Conservation (phyloP, 2,329 filamentous ascomycete species). For the Phaeosphaeriaceae sp. region DNA sequence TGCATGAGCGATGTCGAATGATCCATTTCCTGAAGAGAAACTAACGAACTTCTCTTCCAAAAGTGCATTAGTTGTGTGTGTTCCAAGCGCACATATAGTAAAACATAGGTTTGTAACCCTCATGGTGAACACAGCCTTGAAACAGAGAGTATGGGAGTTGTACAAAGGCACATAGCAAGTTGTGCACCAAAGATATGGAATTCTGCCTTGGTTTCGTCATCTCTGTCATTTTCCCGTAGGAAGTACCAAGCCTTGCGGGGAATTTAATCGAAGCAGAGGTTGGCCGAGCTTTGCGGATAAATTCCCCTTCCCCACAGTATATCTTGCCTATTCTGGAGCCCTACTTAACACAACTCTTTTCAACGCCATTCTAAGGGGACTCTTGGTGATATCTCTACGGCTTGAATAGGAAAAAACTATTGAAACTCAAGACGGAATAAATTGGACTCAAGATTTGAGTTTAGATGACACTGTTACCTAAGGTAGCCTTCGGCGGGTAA, state of each 20-base stretch:
- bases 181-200: not conserved
- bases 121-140: not conserved
- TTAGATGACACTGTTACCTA: too few relatives aligned
- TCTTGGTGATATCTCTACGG: too few relatives aligned
- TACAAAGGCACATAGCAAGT: too few relatives aligned
- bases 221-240: not conserved
- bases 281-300: not conserved
- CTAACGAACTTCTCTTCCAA: conserved; percentile 23
- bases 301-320: not conserved
- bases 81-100: not conserved
- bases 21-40: conserved; percentile 9
- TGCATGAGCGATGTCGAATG: conserved; percentile 17
- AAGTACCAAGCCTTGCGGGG: not conserved
- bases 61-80: conserved; percentile 4
- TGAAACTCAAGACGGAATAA: too few relatives aligned
- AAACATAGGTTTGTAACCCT: not conserved
- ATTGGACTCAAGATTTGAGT: too few relatives aligned
- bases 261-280: not conserved
- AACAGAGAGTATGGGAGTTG: not conserved
- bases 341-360: too few relatives aligned
- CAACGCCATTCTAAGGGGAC: too few relatives aligned
- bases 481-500: too few relatives aligned
- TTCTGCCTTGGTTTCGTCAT: not conserved
- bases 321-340: not conserved
- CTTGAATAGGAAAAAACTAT: too few relatives aligned